Percentiles rank a stretch among this genome's conserved stretches.
Evolutionary conservation across 1,139 yeast genomes (phyloP).

Genomic region (Williopsis jadinii): DNA sequence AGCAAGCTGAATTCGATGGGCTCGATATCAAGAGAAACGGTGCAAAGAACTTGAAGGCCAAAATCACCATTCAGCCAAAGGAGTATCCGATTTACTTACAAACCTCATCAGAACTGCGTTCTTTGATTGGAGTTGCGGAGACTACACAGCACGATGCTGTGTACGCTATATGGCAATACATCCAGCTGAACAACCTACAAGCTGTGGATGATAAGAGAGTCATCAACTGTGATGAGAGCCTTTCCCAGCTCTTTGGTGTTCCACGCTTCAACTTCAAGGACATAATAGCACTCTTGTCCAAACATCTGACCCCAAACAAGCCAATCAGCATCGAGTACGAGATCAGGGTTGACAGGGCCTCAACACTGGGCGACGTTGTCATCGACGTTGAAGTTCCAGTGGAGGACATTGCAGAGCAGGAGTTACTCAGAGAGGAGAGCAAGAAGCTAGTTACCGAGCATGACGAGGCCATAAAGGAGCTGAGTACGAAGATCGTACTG

Average conservation of each 20-base stretch:
- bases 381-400: slow-evolving; percentile 59
- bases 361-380: slow-evolving; percentile 75
- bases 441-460: slow-evolving; percentile 30
- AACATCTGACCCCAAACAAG: slow-evolving; percentile 60
- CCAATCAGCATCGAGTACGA: slow-evolving; percentile 75
- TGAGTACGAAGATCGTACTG: slow-evolving; percentile 54
- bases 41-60: slow-evolving; percentile 53
- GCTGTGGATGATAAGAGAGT: slow-evolving; percentile 47
- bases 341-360: slow-evolving; percentile 65
- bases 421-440: slow-evolving; percentile 34
- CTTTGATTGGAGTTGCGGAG: slow-evolving; percentile 67
- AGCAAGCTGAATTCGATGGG: slow-evolving; percentile 65
- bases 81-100: slow-evolving; percentile 60
- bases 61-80: slow-evolving; percentile 75
- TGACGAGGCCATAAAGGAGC: slow-evolving; percentile 46
- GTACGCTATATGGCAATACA: slow-evolving; percentile 82
- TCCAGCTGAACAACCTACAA: slow-evolving; percentile 64
- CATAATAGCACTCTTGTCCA: slow-evolving; percentile 62
- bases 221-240: slow-evolving; percentile 62
- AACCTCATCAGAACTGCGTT: slow-evolving; percentile 58
- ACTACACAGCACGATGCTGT: slow-evolving; percentile 85
- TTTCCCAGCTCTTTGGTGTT: slow-evolving; percentile 46
- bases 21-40: slow-evolving; percentile 83
- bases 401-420: slow-evolving; percentile 46
- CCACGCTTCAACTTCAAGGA: slow-evolving; percentile 59